phyloP scores from a whole-genome alignment of 2,329 filamentous ascomycete genomes.

The Fusarium bulbicola region DNA sequence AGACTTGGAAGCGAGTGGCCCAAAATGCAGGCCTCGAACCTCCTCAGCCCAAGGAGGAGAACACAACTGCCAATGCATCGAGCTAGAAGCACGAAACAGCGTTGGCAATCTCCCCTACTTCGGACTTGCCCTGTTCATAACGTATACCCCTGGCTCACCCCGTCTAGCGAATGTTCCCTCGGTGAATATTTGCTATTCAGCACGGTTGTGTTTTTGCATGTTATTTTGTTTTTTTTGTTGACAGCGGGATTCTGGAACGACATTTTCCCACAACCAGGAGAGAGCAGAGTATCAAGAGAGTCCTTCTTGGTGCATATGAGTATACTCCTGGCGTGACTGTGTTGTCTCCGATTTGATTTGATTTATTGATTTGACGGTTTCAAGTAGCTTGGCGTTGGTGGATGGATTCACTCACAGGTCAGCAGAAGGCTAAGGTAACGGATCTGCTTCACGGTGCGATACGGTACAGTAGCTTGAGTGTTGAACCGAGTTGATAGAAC shows the following conservation, averaged over 20 bases:
- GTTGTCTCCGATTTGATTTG: slow-evolving; percentile 13
- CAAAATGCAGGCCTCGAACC: slow-evolving; percentile 66
- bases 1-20: slow-evolving; percentile 79
- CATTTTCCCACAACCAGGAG: slow-evolving; percentile 14
- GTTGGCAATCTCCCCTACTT: slow-evolving; percentile 17
- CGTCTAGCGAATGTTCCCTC: neutral
- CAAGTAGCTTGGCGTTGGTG: slow-evolving; percentile 43
- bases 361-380: slow-evolving; percentile 32
- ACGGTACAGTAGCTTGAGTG: slow-evolving; percentile 31
- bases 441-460: slow-evolving; percentile 26
- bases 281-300: neutral
- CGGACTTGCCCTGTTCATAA: slow-evolving; percentile 21
- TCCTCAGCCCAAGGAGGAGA: slow-evolving; percentile 52
- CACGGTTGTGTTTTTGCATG: slow-evolving; percentile 21
- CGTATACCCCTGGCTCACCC: slow-evolving; percentile 39
- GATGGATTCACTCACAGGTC: slow-evolving; percentile 34
- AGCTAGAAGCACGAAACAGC: slow-evolving; percentile 41
- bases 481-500: slow-evolving; percentile 25
- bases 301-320: slow-evolving; percentile 22
- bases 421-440: slow-evolving; percentile 12
- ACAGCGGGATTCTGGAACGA: slow-evolving; percentile 1
- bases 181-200: slow-evolving; percentile 3
- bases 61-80: slow-evolving; percentile 37
- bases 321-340: slow-evolving; percentile 18
- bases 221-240: neutral